Evolutionary conservation across 139 green algal genomes (phyloP).

Genomic region (Chlamydomonas urium): DNA sequence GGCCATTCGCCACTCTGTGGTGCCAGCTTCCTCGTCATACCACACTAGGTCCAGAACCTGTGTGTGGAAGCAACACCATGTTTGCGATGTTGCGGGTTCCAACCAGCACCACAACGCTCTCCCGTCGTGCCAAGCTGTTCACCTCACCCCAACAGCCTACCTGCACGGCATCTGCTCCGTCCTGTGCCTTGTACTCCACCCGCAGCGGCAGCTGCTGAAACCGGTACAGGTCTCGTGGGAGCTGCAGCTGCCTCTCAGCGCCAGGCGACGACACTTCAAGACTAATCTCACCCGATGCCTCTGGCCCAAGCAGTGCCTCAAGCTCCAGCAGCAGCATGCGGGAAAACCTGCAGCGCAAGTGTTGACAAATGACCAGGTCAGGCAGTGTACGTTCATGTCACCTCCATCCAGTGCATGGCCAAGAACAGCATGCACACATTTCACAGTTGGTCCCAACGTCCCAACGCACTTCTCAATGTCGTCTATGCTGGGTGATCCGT

Average conservation of each 20-base stretch:
- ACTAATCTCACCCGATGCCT: conserved; percentile 49
- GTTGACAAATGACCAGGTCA: too few species aligned
- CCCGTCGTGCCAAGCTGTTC: too few species aligned
- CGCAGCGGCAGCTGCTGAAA: conserved; percentile 57
- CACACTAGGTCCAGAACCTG: conserved; percentile 33
- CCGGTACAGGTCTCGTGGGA: conserved; percentile 51
- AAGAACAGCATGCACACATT: too few species aligned
- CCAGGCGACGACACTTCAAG: conserved; percentile 58
- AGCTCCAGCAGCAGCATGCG: conserved; percentile 34
- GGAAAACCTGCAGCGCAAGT: conserved; percentile 7
- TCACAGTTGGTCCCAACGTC: too few species aligned
- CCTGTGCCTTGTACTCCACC: conserved; percentile 36
- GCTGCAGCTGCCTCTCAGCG: conserved; percentile 40
- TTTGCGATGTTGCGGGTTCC: too few species aligned
- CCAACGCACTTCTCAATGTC: conserved; percentile 45
- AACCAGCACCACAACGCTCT: too few species aligned
- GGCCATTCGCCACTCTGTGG: conserved; percentile 50
- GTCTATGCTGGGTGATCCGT: conserved; percentile 60
- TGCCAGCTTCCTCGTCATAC: conserved; percentile 30
- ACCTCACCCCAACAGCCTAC: background rate
- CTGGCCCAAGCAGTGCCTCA: conserved; percentile 40
- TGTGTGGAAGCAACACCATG: too few species aligned
- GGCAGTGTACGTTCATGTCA: too few species aligned
- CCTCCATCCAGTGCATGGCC: too few species aligned
- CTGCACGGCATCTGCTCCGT: background rate